phyloP scores from a whole-genome alignment of 768 basidiomycete genomes.

The Calocybe gangraenosa region DNA sequence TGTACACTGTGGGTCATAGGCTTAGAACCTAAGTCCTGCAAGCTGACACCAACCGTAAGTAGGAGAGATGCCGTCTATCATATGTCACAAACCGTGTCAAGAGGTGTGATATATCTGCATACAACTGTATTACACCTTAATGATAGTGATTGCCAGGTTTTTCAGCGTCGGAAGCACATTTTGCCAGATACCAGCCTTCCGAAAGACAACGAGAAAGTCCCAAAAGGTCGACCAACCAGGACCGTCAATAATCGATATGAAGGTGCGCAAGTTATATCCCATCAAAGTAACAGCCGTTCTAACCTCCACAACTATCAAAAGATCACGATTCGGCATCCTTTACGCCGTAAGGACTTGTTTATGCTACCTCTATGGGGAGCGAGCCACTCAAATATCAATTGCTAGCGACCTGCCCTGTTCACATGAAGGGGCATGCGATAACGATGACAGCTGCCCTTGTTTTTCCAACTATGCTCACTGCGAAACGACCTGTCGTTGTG shows the following conservation, averaged over 20 bases:
- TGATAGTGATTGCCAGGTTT: constrained; percentile 18
- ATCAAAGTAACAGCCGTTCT: too few relatives aligned
- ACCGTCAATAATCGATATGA: constrained; percentile 5
- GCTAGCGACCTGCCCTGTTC: constrained; percentile 47
- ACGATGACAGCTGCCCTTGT: constrained; percentile 43
- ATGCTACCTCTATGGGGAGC: not conserved
- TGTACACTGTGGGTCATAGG: constrained; percentile 38
- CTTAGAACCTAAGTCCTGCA: not conserved
- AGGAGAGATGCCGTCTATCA: constrained; percentile 27
- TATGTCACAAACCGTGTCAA: constrained; percentile 55
- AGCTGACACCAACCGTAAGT: constrained; percentile 15
- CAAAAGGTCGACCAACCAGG: constrained; percentile 5
- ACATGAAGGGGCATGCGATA: constrained; percentile 53
- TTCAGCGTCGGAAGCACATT: constrained; percentile 20
- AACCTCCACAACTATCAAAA: not conserved
- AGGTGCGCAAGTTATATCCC: constrained; percentile 6
- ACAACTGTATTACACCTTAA: not conserved
- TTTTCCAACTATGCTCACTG: constrained; percentile 48
- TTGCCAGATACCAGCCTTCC: constrained; percentile 15
- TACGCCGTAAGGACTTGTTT: constrained; percentile 22
- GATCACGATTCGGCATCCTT: constrained; percentile 15
- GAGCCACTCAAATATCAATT: not conserved
- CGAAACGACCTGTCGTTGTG: constrained; percentile 51
- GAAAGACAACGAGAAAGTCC: constrained; percentile 1
- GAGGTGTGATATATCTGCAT: constrained; percentile 36